Percentiles rank a stretch among this genome's conserved stretches.
These are phyloP conservation scores for Neurospora sp. DNA, from an alignment of 495 filamentous ascomycete genomes.

Conservation along the genomic window DNA sequence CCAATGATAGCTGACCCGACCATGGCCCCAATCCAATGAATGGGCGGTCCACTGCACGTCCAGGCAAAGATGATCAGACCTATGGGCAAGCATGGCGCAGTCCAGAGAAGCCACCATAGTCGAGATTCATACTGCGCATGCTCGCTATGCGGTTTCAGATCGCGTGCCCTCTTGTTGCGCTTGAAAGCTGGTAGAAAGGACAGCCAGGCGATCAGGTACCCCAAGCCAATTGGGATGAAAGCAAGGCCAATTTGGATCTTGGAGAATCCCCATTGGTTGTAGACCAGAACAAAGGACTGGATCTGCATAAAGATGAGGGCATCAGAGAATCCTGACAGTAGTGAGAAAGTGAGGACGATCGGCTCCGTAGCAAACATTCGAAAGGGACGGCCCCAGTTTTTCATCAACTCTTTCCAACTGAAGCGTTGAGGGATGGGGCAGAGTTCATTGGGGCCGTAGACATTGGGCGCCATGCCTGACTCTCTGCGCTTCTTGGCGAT, in stretches of 20 bases:
- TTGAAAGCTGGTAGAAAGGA: slow-evolving; percentile 55
- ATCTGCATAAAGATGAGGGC: slow-evolving; percentile 77
- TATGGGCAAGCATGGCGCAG: slow-evolving; percentile 54
- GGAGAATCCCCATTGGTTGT: slow-evolving; percentile 52
- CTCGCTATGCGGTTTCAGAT: slow-evolving; percentile 45
- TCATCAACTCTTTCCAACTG: slow-evolving; percentile 43
- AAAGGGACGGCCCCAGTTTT: slow-evolving; percentile 62
- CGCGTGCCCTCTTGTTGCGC: slow-evolving; percentile 43
- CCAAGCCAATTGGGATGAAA: slow-evolving; percentile 54
- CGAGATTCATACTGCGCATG: slow-evolving; percentile 50
- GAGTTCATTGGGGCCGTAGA: slow-evolving; percentile 57
- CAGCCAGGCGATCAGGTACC: slow-evolving; percentile 54
- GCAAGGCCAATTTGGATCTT: slow-evolving; percentile 46
- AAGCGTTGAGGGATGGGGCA: slow-evolving; percentile 38
- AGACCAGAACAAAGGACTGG: slow-evolving; percentile 56
- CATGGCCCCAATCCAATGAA: slow-evolving; percentile 53
- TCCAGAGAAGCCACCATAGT: slow-evolving; percentile 48
- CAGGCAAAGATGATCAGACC: slow-evolving; percentile 62
- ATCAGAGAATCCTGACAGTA: slow-evolving; percentile 68
- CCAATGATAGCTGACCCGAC: slow-evolving; percentile 52
- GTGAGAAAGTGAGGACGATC: slow-evolving; percentile 60
- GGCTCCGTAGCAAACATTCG: slow-evolving; percentile 70
- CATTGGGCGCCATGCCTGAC: slow-evolving; percentile 39
- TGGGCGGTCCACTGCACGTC: slow-evolving; percentile 51
- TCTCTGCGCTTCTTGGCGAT: slow-evolving; percentile 56